A percentile compares a stretch with the other conserved stretches of the same genome.
Evolutionary conservation across 768 basidiomycete genomes (phyloP).

Genomic region (Lactifluus volemus): DNA sequence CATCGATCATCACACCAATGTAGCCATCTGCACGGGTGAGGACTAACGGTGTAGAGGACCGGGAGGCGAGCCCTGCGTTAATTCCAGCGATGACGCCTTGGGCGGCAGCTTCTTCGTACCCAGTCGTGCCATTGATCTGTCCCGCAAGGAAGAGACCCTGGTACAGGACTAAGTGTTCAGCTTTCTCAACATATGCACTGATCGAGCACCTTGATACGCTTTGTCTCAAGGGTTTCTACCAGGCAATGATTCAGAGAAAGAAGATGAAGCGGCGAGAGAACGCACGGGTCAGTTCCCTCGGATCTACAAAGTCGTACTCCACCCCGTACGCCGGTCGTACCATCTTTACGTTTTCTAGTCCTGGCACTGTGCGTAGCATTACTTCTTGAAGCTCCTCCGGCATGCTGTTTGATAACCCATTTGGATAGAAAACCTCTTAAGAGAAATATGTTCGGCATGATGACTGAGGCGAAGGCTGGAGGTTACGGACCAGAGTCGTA

Average conservation of each 20-base stretch:
- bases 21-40: slow-evolving; percentile 82
- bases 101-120: slow-evolving; percentile 91
- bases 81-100: slow-evolving; percentile 85
- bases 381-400: slow-evolving; percentile 78
- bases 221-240: slow-evolving; percentile 72
- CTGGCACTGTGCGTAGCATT: slow-evolving; percentile 79
- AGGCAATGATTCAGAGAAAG: background rate
- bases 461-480: background rate
- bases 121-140: slow-evolving; percentile 61
- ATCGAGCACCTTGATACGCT: slow-evolving; percentile 55
- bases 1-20: slow-evolving; percentile 88
- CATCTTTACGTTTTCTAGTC: slow-evolving; percentile 79
- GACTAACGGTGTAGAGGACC: slow-evolving; percentile 44
- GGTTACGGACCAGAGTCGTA: slow-evolving; percentile 63
- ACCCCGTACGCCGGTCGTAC: slow-evolving; percentile 85
- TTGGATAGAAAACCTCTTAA: slow-evolving; percentile 80
- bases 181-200: background rate
- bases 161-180: background rate
- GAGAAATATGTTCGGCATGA: background rate
- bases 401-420: slow-evolving; percentile 81
- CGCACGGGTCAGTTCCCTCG: slow-evolving; percentile 68
- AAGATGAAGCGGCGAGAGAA: slow-evolving; percentile 13
- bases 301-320: slow-evolving; percentile 87
- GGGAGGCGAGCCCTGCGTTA: slow-evolving; percentile 72
- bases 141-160: slow-evolving; percentile 35